Evolutionary conservation across 1,139 yeast species (phyloP).

Genomic region (Yamadazyma blattariae): DNA sequence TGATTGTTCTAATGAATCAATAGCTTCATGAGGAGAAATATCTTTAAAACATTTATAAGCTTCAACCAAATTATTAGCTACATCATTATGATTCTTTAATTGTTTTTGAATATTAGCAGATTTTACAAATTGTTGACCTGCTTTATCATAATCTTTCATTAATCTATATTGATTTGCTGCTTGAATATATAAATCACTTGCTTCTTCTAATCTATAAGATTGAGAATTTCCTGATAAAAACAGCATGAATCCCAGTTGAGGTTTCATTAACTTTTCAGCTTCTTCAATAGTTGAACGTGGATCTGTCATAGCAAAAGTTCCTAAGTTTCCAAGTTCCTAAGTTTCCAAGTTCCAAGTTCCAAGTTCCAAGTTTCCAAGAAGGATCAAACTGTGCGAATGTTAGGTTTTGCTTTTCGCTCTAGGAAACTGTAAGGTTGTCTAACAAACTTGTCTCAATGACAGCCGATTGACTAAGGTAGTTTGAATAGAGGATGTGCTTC

Average conservation of each 20-base stretch:
- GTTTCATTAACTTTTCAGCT: slow-evolving; percentile 48
- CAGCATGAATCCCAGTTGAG: slow-evolving; percentile 73
- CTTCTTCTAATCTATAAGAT: slow-evolving; percentile 76
- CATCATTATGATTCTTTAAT: slow-evolving; percentile 83
- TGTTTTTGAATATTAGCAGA: slow-evolving; percentile 81
- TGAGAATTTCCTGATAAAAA: slow-evolving; percentile 70
- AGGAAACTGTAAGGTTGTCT: too few species aligned
- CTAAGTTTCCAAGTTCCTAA: too few species aligned
- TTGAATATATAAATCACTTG: slow-evolving; percentile 82
- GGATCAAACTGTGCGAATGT: too few species aligned
- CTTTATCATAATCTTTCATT: slow-evolving; percentile 64
- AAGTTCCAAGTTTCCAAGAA: too few species aligned
- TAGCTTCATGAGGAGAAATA: slow-evolving; percentile 75
- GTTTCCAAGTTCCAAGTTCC: too few species aligned
- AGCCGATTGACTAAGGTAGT: too few species aligned
- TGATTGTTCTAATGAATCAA: slow-evolving; percentile 71
- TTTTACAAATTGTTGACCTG: slow-evolving; percentile 80
- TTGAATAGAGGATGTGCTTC: too few species aligned
- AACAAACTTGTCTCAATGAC: too few species aligned
- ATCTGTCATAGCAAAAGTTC: slow-evolving; percentile 29
- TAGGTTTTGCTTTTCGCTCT: too few species aligned
- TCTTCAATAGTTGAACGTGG: slow-evolving; percentile 40
- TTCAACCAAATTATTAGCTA: slow-evolving; percentile 86
- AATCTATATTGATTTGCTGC: slow-evolving; percentile 88
- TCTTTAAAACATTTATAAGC: slow-evolving; percentile 85